These are phyloP conservation scores for Colletotrichum sp. DNA, from an alignment of 2,329 filamentous ascomycete species.

Conservation along the genomic window DNA sequence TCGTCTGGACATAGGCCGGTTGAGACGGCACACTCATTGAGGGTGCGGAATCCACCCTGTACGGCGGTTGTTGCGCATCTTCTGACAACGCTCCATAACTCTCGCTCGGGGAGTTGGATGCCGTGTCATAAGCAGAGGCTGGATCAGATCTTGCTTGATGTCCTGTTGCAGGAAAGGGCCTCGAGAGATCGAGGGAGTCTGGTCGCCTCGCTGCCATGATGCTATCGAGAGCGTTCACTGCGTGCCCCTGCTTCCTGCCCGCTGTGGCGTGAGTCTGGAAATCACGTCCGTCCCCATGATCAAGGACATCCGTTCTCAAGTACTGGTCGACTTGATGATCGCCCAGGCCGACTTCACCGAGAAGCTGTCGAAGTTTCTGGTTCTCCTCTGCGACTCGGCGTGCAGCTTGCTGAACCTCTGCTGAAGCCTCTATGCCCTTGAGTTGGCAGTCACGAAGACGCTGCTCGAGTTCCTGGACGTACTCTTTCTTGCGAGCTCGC, in stretches of 20 bases:
- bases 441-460: constrained; percentile 68
- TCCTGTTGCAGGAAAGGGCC: not conserved
- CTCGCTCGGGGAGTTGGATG: not conserved
- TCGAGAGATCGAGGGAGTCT: not conserved
- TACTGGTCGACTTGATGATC: constrained; percentile 58
- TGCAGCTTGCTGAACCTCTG: constrained; percentile 75
- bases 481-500: constrained; percentile 76
- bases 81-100: not conserved
- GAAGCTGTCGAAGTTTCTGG: constrained; percentile 62
- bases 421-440: constrained; percentile 69
- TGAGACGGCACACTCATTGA: not conserved
- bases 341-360: constrained; percentile 61
- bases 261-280: not conserved
- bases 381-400: constrained; percentile 75
- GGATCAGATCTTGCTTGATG: not conserved
- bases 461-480: constrained; percentile 72
- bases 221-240: constrained; percentile 36
- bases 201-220: constrained; percentile 41
- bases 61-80: not conserved
- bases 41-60: not conserved
- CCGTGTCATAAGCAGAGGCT: not conserved
- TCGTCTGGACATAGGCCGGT: not conserved
- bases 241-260: not conserved
- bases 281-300: not conserved
- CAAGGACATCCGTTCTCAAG: constrained; percentile 29